Percentiles rank a stretch among this genome's conserved stretches.
phyloP scores from a whole-genome alignment of 345 rosid genomes.

The Fremontodendron californicum region DNA sequence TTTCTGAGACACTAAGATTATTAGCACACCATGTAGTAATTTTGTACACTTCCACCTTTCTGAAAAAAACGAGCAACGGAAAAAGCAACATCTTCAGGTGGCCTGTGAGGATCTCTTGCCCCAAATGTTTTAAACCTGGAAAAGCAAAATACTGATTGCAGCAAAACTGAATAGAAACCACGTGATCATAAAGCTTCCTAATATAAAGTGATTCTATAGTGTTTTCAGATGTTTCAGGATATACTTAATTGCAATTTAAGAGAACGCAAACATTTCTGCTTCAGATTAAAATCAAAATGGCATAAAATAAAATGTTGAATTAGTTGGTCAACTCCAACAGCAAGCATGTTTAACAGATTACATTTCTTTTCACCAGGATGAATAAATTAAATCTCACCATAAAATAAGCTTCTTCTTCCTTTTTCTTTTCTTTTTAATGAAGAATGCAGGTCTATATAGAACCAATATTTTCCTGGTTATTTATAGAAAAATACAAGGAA shows the following conservation, averaged over 20 bases:
- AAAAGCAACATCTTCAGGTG: slow-evolving; percentile 81
- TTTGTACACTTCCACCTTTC: slow-evolving; percentile 83
- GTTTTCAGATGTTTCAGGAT: neutral
- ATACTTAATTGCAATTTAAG: neutral
- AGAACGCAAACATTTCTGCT: neutral
- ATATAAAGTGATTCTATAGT: neutral
- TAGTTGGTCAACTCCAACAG: no score
- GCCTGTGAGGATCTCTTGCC: slow-evolving; percentile 82
- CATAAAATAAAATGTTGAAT: no score
- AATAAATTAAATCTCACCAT: no score
- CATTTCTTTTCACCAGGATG: no score
- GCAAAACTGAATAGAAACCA: slow-evolving; percentile 5
- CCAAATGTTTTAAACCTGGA: slow-evolving; percentile 91
- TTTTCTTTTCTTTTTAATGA: no score
- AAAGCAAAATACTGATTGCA: neutral
- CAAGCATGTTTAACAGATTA: no score
- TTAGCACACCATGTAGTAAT: slow-evolving; percentile 78
- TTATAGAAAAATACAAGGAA: no score
- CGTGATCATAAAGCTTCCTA: slow-evolving; percentile 3
- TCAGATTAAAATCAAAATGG: no score
- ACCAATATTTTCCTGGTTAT: no score
- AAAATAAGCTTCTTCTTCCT: no score
- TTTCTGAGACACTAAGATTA: slow-evolving; percentile 5
- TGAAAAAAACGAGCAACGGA: slow-evolving; percentile 88
- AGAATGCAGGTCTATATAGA: no score